Percentiles rank a stretch among this genome's conserved stretches.
These are phyloP conservation scores for Ustilaginoidea virens DNA, from an alignment of 2,329 filamentous ascomycete genomes.

Conservation along the genomic window DNA sequence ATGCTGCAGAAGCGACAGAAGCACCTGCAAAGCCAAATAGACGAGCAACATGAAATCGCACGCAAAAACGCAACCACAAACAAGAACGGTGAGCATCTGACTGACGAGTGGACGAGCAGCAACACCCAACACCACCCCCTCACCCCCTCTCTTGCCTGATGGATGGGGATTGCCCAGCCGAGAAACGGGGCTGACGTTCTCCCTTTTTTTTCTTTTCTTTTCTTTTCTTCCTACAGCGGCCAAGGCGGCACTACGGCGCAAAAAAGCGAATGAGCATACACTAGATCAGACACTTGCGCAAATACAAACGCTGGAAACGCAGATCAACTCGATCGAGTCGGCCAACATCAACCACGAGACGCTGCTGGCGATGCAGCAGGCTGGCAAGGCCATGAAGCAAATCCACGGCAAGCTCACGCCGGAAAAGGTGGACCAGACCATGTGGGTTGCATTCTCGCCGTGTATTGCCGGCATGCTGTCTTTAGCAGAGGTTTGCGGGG, in stretches of 20 bases:
- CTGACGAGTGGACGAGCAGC: neutral
- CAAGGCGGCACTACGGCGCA: slow-evolving; percentile 77
- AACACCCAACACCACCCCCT: too few relatives aligned
- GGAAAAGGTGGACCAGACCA: slow-evolving; percentile 87
- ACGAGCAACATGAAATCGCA: slow-evolving; percentile 78
- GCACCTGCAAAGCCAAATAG: slow-evolving; percentile 81
- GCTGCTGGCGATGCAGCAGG: slow-evolving; percentile 82
- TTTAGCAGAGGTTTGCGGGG: neutral
- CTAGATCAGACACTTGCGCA: slow-evolving; percentile 82
- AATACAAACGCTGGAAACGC: slow-evolving; percentile 82
- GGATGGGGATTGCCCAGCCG: too few relatives aligned
- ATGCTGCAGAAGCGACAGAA: slow-evolving; percentile 96
- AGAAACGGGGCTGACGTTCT: slow-evolving; percentile 10
- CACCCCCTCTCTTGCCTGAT: too few relatives aligned
- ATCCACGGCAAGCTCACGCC: slow-evolving; percentile 86
- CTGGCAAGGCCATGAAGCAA: slow-evolving; percentile 76
- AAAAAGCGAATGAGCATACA: slow-evolving; percentile 86
- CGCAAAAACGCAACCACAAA: slow-evolving; percentile 75
- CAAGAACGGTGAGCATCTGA: slow-evolving; percentile 58
- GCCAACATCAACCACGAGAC: slow-evolving; percentile 99
- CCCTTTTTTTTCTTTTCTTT: too few relatives aligned
- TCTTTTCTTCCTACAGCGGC: slow-evolving; percentile 49
- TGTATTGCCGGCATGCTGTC: neutral
- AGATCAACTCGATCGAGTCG: slow-evolving; percentile 93
- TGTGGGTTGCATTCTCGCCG: slow-evolving; percentile 43